Percentiles rank a stretch among this genome's conserved stretches.
These are phyloP conservation scores for Mycena kentingensis DNA, from an alignment of 768 basidiomycete genomes.

Conservation along the genomic window DNA sequence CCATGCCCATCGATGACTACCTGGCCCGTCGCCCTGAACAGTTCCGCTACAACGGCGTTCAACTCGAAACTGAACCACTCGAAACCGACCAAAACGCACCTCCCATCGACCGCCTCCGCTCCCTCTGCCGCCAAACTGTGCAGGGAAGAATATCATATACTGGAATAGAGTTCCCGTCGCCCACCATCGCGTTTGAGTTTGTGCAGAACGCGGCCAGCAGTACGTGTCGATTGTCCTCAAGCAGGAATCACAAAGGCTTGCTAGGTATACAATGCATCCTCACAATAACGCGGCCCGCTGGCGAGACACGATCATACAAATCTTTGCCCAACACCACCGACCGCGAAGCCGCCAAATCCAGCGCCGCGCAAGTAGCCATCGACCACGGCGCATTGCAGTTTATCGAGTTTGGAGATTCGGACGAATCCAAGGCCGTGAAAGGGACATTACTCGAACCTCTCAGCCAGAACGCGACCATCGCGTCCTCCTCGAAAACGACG, in stretches of 20 bases:
- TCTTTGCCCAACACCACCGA: constrained; percentile 46
- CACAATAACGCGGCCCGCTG: constrained; percentile 59
- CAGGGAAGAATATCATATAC: constrained; percentile 19
- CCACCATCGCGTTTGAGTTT: constrained; percentile 54
- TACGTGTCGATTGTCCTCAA: constrained; percentile 24
- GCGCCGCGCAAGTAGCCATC: constrained; percentile 55
- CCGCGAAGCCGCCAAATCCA: constrained; percentile 55
- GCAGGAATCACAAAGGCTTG: not conserved
- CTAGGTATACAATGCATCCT: constrained; percentile 65
- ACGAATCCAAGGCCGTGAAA: constrained; percentile 35
- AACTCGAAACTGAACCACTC: not conserved
- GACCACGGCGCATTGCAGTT: constrained; percentile 65
- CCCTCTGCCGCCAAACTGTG: not conserved
- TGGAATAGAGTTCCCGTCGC: too few species aligned
- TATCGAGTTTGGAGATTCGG: constrained; percentile 47
- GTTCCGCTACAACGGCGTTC: not conserved
- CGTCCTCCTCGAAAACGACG: constrained; percentile 5
- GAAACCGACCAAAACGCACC: not conserved
- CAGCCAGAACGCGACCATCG: constrained; percentile 2
- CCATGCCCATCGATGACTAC: constrained; percentile 11
- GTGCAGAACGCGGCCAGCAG: constrained; percentile 43
- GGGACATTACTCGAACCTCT: constrained; percentile 36
- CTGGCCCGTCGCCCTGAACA: constrained; percentile 3
- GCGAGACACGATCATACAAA: constrained; percentile 52
- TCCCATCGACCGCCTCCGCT: not conserved